Conservation (phyloP, 768 basidiomycete species). For the Lactifluus rugatus region DNA sequence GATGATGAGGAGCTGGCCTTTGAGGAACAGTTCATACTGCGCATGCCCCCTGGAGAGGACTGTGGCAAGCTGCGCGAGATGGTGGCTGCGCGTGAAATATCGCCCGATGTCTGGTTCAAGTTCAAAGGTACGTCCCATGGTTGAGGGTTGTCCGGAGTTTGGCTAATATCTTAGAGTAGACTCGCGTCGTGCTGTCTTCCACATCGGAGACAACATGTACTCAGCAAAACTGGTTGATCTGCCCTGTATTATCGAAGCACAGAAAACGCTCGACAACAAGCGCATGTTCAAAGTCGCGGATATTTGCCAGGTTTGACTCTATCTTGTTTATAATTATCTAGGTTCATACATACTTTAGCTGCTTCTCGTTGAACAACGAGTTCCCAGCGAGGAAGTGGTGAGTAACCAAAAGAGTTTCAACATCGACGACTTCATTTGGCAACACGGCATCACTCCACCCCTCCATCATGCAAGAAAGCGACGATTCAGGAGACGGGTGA, state of each 20-base stretch:
- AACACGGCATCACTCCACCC: constrained; percentile 92
- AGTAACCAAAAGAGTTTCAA: constrained; percentile 62
- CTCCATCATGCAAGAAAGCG: constrained; percentile 84
- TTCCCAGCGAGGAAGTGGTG: constrained; percentile 59
- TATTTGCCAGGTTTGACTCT: constrained; percentile 73
- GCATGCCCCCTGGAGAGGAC: constrained; percentile 81
- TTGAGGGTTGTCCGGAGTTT: not conserved
- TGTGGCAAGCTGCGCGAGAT: constrained; percentile 72
- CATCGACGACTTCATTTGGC: constrained; percentile 95
- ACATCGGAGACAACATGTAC: constrained; percentile 70
- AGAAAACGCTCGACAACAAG: constrained; percentile 92
- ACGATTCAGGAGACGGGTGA: constrained; percentile 84
- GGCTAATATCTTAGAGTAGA: constrained; percentile 38
- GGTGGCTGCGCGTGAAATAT: constrained; percentile 66
- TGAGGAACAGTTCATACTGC: constrained; percentile 92
- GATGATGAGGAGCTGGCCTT: constrained; percentile 92
- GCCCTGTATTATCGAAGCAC: constrained; percentile 87
- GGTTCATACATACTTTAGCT: constrained; percentile 45
- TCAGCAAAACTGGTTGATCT: constrained; percentile 93
- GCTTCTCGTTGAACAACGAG: constrained; percentile 76
- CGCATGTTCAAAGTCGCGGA: constrained; percentile 99
- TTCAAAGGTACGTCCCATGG: constrained; percentile 66
- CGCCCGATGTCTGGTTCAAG: constrained; percentile 89
- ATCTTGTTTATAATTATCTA: constrained; percentile 12
- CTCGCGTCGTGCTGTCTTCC: constrained; percentile 83